Conservation (phyloP, 768 basidiomycete species). For the Serendipita indica region DNA sequence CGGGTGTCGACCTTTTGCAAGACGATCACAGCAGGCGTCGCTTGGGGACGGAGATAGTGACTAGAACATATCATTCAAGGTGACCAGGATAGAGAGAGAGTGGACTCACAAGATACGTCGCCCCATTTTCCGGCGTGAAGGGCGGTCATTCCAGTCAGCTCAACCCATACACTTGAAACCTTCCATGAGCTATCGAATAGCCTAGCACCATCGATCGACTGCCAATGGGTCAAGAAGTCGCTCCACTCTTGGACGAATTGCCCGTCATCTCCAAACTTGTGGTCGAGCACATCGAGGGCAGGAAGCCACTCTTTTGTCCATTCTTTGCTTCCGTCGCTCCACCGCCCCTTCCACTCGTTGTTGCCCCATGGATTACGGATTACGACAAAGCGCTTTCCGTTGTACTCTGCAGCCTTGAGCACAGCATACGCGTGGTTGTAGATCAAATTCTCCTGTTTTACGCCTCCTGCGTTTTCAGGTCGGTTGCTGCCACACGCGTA, state of each 20-base stretch:
- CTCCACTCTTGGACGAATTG: conserved; percentile 38
- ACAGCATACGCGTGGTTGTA: conserved; percentile 33
- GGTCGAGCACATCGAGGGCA: conserved; percentile 28
- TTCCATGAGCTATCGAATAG: conserved; percentile 35
- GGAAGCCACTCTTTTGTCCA: conserved; percentile 40
- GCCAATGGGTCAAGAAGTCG: conserved; percentile 23
- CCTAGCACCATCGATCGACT: conserved; percentile 30
- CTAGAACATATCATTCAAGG: conserved; percentile 19
- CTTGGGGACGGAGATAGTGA: conserved; percentile 31
- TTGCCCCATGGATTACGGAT: conserved; percentile 40
- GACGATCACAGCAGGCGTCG: conserved; percentile 33
- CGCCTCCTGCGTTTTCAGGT: not conserved
- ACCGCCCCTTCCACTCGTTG: conserved; percentile 34
- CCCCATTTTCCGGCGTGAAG: conserved; percentile 38
- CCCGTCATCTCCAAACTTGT: conserved; percentile 38
- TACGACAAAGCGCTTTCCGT: conserved; percentile 34
- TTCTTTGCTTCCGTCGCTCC: conserved; percentile 42
- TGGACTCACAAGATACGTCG: conserved; percentile 35
- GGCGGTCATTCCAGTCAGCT: conserved; percentile 29
- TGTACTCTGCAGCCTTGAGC: conserved; percentile 29
- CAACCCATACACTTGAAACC: conserved; percentile 36
- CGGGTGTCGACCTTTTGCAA: conserved; percentile 37
- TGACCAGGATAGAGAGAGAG: not conserved
- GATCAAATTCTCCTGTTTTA: not conserved
- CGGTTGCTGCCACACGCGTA: not conserved